Evolutionary conservation across 192 early-diverging fungal species (phyloP), one percentile per base, ranked within the genome.

Genomic region (Rhizoclosmatium sp.): DNA sequence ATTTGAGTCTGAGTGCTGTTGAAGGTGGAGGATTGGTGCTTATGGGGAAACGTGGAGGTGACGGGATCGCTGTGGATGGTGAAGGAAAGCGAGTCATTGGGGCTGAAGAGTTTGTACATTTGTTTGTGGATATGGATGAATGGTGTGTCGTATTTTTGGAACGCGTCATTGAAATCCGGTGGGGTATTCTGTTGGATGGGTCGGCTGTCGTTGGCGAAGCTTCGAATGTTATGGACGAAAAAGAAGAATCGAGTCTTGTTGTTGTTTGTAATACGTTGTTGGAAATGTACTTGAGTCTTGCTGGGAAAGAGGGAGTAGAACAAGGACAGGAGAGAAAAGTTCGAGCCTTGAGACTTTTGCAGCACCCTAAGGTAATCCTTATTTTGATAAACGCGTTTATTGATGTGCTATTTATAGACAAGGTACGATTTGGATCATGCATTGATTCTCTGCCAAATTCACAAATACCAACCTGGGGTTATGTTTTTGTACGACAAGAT

Each of bases 381-480:
- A 31, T 31, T 31, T 3, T 82, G 48, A 46, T 40, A 48, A 47
- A 45, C 59, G 31, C n/a, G 19, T 12, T 71, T 79, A 44, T 31
- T 16, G 16, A 47, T 67, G 14, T 58, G 69, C 73, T 40, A 3
- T 86, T 56, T 1, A 61, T 44, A 89, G 85, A 82, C 83, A 3
- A 60, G 81, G 14, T 95, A 97, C 75, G 97, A 99, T 85, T 88
- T 92, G 69, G 96, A 98, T 77, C 94, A 97, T 23, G 96, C 96
- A 1, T 85, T 97, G 64, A 92, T 98, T 4, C 86, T 99, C 4
- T 98, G 97, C 75, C 93, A 96, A 47, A 87, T 92, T 60, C 92
- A 93, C 58, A 82, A 91, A 0, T 99, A 98, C 82, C 89, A 91
- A 61, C 92, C 92, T 1, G 98, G 97, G 0, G 91, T 94, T 31